phyloP scores from a whole-genome alignment of 768 basidiomycete genomes.

The Agaricus subrufescens region DNA sequence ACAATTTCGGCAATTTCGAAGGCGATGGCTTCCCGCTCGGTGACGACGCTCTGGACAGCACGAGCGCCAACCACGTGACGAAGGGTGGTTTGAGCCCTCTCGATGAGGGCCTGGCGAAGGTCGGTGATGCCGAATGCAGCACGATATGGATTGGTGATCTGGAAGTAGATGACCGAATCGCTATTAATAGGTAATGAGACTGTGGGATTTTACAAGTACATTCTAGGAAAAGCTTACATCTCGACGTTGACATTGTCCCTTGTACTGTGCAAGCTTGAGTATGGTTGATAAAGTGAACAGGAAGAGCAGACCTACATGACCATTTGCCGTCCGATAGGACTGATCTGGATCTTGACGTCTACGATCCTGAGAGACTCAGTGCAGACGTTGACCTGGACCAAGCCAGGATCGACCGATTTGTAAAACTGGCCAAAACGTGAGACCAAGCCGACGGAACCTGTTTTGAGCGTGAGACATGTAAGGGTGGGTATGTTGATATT shows the following conservation, averaged over 20 bases:
- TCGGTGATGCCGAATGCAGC: constrained; percentile 93
- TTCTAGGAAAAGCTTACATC: constrained; percentile 51
- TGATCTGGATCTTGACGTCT: constrained; percentile 96
- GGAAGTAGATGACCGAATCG: constrained; percentile 92
- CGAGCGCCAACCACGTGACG: constrained; percentile 97
- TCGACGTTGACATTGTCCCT: constrained; percentile 96
- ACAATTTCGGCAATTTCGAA: constrained; percentile 97
- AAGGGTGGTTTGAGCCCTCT: constrained; percentile 90
- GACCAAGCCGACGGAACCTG: constrained; percentile 87
- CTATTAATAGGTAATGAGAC: constrained; percentile 29
- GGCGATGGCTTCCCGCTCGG: constrained; percentile 94
- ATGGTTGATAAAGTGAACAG: not conserved
- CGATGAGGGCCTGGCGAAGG: constrained; percentile 78
- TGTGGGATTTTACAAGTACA: not conserved
- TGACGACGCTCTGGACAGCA: constrained; percentile 92
- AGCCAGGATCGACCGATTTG: constrained; percentile 90
- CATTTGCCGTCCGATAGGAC: constrained; percentile 76
- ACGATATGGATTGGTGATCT: constrained; percentile 85
- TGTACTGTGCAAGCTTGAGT: constrained; percentile 41
- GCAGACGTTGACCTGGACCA: constrained; percentile 92
- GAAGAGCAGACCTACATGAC: constrained; percentile 56
- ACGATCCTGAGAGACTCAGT: constrained; percentile 83
- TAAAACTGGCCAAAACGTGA: constrained; percentile 95
- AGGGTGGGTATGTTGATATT: constrained; percentile 3
- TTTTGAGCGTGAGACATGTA: constrained; percentile 17